These are phyloP conservation scores for Sonneratia caseolaris DNA, from an alignment of 345 rosid species.

Conservation along the genomic window DNA sequence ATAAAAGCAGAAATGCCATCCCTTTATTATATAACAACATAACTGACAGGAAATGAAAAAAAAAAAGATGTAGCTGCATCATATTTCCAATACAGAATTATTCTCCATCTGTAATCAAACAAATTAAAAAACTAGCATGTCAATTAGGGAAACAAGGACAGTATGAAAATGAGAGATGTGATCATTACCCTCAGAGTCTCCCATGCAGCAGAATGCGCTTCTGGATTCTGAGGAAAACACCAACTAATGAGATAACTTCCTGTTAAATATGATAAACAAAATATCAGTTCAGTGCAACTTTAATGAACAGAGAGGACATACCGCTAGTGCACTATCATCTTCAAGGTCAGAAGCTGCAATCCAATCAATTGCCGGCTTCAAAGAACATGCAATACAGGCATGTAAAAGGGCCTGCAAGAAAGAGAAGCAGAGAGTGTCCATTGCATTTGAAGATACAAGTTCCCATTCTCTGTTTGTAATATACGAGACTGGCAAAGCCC, in stretches of 20 bases:
- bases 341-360: conserved; percentile 98
- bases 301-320: conserved; percentile 19
- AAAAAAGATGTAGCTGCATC: background rate
- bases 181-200: conserved; percentile 57
- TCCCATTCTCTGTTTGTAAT: background rate
- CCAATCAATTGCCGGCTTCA: conserved; percentile 81
- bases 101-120: background rate
- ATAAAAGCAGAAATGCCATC: background rate
- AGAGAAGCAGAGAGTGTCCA: background rate
- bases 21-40: background rate
- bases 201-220: conserved; percentile 85
- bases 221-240: conserved; percentile 52
- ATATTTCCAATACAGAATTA: background rate
- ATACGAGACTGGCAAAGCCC: background rate
- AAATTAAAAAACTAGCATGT: background rate
- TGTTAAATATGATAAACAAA: background rate
- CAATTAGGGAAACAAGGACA: background rate
- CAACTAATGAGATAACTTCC: background rate
- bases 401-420: conserved; percentile 78
- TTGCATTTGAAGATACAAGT: background rate
- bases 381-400: conserved; percentile 84
- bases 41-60: background rate
- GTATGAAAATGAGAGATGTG: background rate
- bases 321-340: conserved; percentile 61
- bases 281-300: background rate